Evolutionary conservation across 805 yeast species (phyloP), one percentile per base, ranked within the genome.

Genomic region (Limtongia smithiae): DNA sequence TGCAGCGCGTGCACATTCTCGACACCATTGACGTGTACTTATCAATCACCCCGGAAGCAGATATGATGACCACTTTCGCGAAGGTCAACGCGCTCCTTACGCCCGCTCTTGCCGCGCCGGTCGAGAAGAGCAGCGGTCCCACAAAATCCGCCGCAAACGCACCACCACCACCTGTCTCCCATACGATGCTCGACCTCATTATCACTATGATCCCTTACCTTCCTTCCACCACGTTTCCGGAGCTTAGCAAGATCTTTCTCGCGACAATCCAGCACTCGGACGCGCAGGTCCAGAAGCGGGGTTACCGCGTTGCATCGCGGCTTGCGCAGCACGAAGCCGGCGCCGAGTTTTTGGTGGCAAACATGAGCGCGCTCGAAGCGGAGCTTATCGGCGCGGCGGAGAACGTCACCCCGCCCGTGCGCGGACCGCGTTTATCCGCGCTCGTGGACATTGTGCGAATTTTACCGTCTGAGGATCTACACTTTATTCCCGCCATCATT

Each of bases 161-260:
- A 24, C 68, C 64, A 9, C 64, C 72, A 17, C 78, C 83, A 21
- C 75, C 78, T 43, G 69, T 82, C 56, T 79, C 88, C 56, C 80
- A 85, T 35, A 88, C 96, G 15, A 82, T 94, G 86, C 77, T 91
- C 83, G 98, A 93, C 65, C 74, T 93, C 49, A 76, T 89, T 45
- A 94, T 89, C 42, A 80, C 85, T 25, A 84, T 94, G 86, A 78
- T 91, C 24, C 85, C 85, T 60, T 86, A 84, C 62, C 80, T 93
- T 30, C 95, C 96, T 6, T 68, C 68, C 27, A 64, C 81, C 2
- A 78, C 84, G 3, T 85, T 86, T 67, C 75, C 77, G 60, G 87
- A 94, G 0, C 73, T 90, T 37, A 80, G 89, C 58, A 64, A 84
- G n/a, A 85, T 90, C 42, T 86, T 90, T 69, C 78, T 82, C 43